Base-by-base conservation (phyloP, 306 rosid species). In the Neltuma alba region DNA sequence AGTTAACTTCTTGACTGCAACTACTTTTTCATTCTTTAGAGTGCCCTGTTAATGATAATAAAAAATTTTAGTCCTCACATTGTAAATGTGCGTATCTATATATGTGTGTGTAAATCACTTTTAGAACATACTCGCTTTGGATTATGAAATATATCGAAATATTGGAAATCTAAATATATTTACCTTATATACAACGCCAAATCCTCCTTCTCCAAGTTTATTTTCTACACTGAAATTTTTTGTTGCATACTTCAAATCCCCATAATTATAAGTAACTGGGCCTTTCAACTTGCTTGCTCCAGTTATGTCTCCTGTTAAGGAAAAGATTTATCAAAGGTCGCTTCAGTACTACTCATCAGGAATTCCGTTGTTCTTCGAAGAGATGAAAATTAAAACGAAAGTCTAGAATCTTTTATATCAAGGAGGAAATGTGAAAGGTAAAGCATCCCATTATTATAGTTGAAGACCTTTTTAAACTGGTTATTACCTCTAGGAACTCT, bases 201-300 rank as follows among this genome's bases (percentile, higher is more conserved):
- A 54, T 54, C 61, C 61, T 54, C 61, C 61, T 54, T 54, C 61
- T 54, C 61, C 61, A n/a, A 54, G 14, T 54, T 54, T 54, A 54
- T 54, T 54, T 21, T 54, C 30, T 9, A 2, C 4, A 7, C 30
- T 20, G 30, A 54, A 54, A 9, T 54, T 54, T 21, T 54, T 21
- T 8, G 61, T 54, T 20, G 61, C 61, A 21, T 1, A 21, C 28
- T 21, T 54, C 16, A 54, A 21, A 54, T 54, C 15, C 13, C 30
- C 30, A 21, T 54, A 54, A 8, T 2, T 54, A 20, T 8, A 54
- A 21, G 8, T n/a, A 54, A 54, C 27, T 54, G 61, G 61, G 13
- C 61, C 30, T 14, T 21, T 54, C 30, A 54, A 21, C 1, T 21
- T 9, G 30, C 61, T 54, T 21, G 23, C 4, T 54, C 30, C 61